A percentile compares a stretch with the other conserved stretches of the same genome.
These are phyloP conservation scores for Pseudognaphalium luteoalbum DNA, from an alignment of 129 eudicot genomes.

Conservation along the genomic window DNA sequence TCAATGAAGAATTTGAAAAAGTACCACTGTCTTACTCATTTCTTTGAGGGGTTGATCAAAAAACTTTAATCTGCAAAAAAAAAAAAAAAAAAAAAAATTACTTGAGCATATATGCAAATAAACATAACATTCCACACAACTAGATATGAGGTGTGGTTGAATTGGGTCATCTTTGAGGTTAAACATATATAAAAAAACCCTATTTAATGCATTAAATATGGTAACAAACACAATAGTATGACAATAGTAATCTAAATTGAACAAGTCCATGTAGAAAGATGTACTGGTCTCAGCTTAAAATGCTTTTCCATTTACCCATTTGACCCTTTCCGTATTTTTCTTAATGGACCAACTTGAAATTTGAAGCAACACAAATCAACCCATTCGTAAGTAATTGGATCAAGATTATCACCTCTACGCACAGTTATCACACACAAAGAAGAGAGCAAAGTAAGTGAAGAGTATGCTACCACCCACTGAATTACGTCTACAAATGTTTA, in stretches of 20 bases:
- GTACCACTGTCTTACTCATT: conserved; percentile 9
- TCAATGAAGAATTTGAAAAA: not conserved
- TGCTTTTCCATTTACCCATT: not conserved
- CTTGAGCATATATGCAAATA: not conserved
- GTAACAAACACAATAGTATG: not conserved
- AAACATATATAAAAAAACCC: not conserved
- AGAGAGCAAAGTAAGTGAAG: not conserved
- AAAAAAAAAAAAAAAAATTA: not conserved
- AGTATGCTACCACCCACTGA: conserved; percentile 12
- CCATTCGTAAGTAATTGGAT: not conserved
- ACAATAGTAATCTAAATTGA: not conserved
- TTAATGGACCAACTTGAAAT: not conserved
- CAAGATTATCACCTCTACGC: not conserved
- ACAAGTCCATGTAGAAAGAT: not conserved
- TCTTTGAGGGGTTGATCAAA: not conserved
- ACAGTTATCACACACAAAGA: not conserved
- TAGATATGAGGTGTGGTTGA: not conserved
- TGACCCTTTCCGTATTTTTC: not conserved
- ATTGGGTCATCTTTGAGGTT: not conserved
- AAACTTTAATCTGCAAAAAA: conserved; percentile 15
- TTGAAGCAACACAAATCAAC: not conserved
- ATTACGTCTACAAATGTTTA: conserved; percentile 58
- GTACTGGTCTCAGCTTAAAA: not conserved
- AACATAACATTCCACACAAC: not conserved
- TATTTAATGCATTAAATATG: not conserved